Evolutionary conservation across 345 rosid species (phyloP).

Genomic region (Bretschneidera sinensis): DNA sequence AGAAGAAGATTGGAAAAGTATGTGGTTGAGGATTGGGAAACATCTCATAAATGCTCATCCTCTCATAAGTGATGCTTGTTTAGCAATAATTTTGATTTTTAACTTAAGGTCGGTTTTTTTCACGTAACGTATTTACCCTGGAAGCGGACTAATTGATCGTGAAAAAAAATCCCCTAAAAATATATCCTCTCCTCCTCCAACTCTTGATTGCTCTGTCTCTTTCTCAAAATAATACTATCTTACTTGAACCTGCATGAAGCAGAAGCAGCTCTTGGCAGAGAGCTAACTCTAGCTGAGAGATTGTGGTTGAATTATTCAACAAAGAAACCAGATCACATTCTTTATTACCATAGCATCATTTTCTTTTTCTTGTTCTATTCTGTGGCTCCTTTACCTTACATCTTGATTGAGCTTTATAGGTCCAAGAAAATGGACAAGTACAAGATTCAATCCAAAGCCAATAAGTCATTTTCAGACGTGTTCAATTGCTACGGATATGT

Average conservation of each 20-base stretch:
- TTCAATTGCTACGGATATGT: constrained; percentile 17
- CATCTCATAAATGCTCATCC: too few species aligned
- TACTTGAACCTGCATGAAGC: constrained; percentile 14
- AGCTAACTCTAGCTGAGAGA: constrained; percentile 15
- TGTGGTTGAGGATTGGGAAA: too few species aligned
- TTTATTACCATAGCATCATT: constrained; percentile 21
- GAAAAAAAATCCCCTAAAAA: too few species aligned
- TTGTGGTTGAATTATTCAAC: constrained; percentile 25
- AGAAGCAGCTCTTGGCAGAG: constrained; percentile 12
- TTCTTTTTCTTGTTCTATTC: constrained; percentile 21
- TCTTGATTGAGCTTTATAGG: constrained; percentile 9
- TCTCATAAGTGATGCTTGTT: too few species aligned
- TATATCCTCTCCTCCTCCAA: too few species aligned
- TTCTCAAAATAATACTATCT: constrained; percentile 19
- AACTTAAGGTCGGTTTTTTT: too few species aligned
- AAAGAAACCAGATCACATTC: constrained; percentile 15
- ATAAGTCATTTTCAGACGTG: constrained; percentile 14
- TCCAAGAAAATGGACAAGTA: constrained; percentile 1
- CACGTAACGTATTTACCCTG: too few species aligned
- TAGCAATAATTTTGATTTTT: too few species aligned
- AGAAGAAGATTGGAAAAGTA: too few species aligned
- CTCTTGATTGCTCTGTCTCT: too few species aligned
- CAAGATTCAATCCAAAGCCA: constrained; percentile 24
- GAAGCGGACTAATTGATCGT: too few species aligned
- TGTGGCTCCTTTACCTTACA: constrained; percentile 14